Percentiles rank a stretch among this genome's conserved stretches.
These are phyloP conservation scores for Apiotrichum veenhuisii DNA, from an alignment of 1,284 basidiomycete genomes.

Conservation along the genomic window DNA sequence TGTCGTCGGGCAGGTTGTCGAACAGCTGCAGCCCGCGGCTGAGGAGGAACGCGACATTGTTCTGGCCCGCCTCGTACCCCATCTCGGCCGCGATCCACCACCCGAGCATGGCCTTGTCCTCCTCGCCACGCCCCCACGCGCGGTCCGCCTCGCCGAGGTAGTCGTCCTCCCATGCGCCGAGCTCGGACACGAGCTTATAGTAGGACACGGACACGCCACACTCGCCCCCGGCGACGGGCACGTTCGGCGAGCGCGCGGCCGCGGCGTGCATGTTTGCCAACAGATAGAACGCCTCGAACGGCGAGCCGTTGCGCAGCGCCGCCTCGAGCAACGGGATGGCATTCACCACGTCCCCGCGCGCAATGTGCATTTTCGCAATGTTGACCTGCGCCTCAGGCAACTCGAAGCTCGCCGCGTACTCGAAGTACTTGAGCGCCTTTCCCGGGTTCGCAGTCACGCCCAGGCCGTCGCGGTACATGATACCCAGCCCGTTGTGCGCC, in stretches of 20 bases:
- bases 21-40: slow-evolving; percentile 57
- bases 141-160: slow-evolving; percentile 76
- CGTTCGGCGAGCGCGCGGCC: slow-evolving; percentile 51
- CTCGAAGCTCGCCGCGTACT: slow-evolving; percentile 75
- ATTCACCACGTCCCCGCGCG: slow-evolving; percentile 42
- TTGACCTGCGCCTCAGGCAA: slow-evolving; percentile 88
- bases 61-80: slow-evolving; percentile 89
- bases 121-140: slow-evolving; percentile 69
- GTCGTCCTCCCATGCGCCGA: slow-evolving; percentile 82
- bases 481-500: slow-evolving; percentile 81
- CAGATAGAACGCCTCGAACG: slow-evolving; percentile 89
- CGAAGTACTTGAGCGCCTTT: slow-evolving; percentile 67
- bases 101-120: slow-evolving; percentile 61
- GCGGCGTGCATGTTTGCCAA: slow-evolving; percentile 71
- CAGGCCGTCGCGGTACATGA: slow-evolving; percentile 87
- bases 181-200: slow-evolving; percentile 82
- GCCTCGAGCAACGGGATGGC: slow-evolving; percentile 73
- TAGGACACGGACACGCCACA: slow-evolving; percentile 77
- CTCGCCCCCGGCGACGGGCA: slow-evolving; percentile 45
- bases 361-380: slow-evolving; percentile 75
- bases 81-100: slow-evolving; percentile 94
- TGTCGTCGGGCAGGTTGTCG: slow-evolving; percentile 24
- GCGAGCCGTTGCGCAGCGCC: slow-evolving; percentile 77
- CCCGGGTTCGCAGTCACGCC: slow-evolving; percentile 54
- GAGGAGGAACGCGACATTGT: slow-evolving; percentile 88